Evolutionary conservation across 164 flowering plant species (phyloP).

Genomic region (Liquidambar formosana): DNA sequence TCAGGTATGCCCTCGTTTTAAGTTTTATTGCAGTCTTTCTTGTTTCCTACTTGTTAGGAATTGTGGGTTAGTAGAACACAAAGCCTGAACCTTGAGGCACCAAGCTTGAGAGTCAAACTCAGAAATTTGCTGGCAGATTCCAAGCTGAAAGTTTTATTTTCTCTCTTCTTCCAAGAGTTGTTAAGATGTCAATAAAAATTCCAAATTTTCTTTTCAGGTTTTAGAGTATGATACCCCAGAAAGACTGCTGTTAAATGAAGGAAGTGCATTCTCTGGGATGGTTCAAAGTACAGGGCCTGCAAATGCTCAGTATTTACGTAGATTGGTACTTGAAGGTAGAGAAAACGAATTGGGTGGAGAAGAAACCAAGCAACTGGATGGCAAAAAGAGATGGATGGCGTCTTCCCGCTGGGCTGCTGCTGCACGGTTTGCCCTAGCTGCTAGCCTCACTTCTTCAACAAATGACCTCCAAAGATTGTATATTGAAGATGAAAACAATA

Average conservation of each 20-base stretch:
- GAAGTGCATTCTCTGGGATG: slow-evolving; percentile 53
- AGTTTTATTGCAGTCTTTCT: not conserved
- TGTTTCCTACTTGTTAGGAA: not conserved
- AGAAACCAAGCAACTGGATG: slow-evolving; percentile 32
- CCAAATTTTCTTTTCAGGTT: slow-evolving; percentile 32
- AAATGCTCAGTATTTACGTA: slow-evolving; percentile 49
- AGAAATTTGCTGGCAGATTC: too few relatives aligned
- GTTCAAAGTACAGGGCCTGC: slow-evolving; percentile 65
- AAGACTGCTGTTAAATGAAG: slow-evolving; percentile 38
- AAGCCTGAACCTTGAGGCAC: too few relatives aligned
- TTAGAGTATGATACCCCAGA: slow-evolving; percentile 50
- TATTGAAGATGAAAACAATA: slow-evolving; percentile 50
- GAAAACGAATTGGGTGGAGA: slow-evolving; percentile 33
- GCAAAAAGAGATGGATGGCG: slow-evolving; percentile 56
- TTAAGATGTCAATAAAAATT: not conserved
- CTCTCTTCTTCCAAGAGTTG: too few relatives aligned
- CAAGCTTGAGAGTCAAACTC: too few relatives aligned
- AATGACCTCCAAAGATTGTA: slow-evolving; percentile 59
- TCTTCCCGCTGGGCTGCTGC: slow-evolving; percentile 82
- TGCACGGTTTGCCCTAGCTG: slow-evolving; percentile 68
- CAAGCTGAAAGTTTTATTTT: too few relatives aligned
- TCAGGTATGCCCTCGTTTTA: slow-evolving; percentile 22
- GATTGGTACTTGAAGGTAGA: slow-evolving; percentile 40
- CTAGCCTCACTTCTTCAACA: slow-evolving; percentile 66
- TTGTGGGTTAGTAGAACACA: too few relatives aligned